Evolutionary conservation across 1,284 basidiomycete genomes (phyloP), one percentile per base, ranked within the genome.

Genomic region (Singerocomus rubriflavus): DNA sequence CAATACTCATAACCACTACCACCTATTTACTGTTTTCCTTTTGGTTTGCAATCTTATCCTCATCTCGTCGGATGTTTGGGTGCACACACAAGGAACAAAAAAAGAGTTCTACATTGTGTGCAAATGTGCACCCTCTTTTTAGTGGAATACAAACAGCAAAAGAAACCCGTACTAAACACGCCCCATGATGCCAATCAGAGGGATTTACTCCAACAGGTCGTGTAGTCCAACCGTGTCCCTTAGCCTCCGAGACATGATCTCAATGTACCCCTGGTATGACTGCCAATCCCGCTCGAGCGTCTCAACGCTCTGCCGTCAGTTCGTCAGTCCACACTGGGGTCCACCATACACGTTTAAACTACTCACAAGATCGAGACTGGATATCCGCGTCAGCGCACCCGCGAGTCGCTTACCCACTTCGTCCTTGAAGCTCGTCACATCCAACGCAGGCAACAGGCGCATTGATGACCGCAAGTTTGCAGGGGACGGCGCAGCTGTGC

Each of bases 231-330:
- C 71, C 54, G 73, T 77, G 54, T 87, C 85, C 54, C 77, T 74
- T 61, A 88, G 62, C 58, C 85, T 69, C 45, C 84, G 71, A 40
- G 76, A 75, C 84, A 89, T 87, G 50, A 86, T 82, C 57, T 85
- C 80, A 45, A 88, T 71, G 58, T 87, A 88, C 34, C 73, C 77
- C 48, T 79, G 78, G 56, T 77, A 84, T 16, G 79, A 76, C 50
- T 78, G 76, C 77, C 78, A 80, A 45, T 82, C 79, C 33, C 65
- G 62, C 14, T 75, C 77, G 37, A 72, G 56, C 10, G 68, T 65
- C 44, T 74, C 72, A 4, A 58, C 59, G 53, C 67, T 67, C 54
- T 55, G 49, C 46, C 16, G 10, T n/a, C 16, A 11, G n/a, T 37
- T 4, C 42, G 26, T 21, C 21, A 21, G 21, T 21, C 21, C 21